Base-by-base conservation (phyloP, 495 filamentous ascomycete genomes). In the Trichoderma gamsii region DNA sequence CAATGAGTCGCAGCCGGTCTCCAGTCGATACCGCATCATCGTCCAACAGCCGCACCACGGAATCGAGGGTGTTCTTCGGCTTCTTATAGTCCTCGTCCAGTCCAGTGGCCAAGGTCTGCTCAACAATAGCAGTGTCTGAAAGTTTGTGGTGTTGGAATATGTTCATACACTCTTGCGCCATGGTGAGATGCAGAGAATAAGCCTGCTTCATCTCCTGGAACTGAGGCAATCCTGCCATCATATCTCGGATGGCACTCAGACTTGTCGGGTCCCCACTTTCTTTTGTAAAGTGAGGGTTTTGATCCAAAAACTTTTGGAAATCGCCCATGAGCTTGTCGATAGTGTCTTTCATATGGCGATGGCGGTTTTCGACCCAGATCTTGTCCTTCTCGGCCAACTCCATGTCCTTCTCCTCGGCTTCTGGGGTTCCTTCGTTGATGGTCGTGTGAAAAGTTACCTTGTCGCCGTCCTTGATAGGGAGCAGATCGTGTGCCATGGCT, bases 121-220 rank as follows among this genome's bases (percentile, higher is more conserved):
- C 94, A 3, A 92, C 84, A 2, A 90, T 89, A 61, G 92, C 94
- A 68, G 97, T 82, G 72, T 98, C 96, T 52, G 88, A 82, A 6
- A 99, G 83, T 72, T 97, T 97, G 71, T 87, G 85, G 23, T 86
- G 79, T 73, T 96, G 87, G 72, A 98, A 99, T 56, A 88, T 84
- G 68, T 90, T 91, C 95, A 98, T 97, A 70, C 92, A 94, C 73
- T 97, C 93, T 73, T 97, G 90, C n/a, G 95, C 96, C 95, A 99
- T 99, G 70, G 86, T 94, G 18, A 99, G 81, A 76, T 99, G 95
- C 41, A 99, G 82, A 0, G 95, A 93, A 74, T 98, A 99, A 43
- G 92, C 90, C 75, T 96, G 90, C 78, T 98, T 97, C 79, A 93
- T 90, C 74, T 92, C 89, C 68, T 96, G 92, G 74, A 96, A 99